phyloP scores from a whole-genome alignment of 1,284 basidiomycete species.

The Ganoderma meredithae region DNA sequence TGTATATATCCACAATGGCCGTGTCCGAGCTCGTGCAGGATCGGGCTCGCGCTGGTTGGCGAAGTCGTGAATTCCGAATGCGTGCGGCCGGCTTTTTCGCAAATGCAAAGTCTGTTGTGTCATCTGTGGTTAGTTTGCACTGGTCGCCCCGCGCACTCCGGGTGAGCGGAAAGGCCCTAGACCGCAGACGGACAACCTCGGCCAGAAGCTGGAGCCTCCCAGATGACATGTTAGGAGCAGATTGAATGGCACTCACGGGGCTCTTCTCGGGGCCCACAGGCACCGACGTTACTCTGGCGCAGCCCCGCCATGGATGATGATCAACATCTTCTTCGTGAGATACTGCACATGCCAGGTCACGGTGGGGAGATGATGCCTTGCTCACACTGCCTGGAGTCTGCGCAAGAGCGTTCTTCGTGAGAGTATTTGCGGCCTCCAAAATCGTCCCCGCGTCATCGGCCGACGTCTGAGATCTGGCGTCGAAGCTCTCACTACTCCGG shows the following conservation, averaged over 20 bases:
- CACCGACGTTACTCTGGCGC: background rate
- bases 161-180: constrained; percentile 9
- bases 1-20: background rate
- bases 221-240: background rate
- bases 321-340: background rate
- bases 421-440: background rate
- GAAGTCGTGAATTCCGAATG: background rate
- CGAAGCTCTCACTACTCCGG: background rate
- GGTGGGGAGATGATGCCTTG: background rate
- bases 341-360: too few relatives aligned
- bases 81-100: background rate
- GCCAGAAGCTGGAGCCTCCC: constrained; percentile 5
- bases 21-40: background rate
- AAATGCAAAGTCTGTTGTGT: background rate
- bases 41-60: background rate
- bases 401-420: background rate
- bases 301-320: background rate
- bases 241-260: background rate
- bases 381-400: background rate
- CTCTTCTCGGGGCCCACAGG: background rate
- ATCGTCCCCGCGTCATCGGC: background rate
- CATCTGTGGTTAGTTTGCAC: constrained; percentile 8
- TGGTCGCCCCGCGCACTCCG: background rate
- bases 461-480: background rate
- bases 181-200: background rate